Evolutionary conservation across 2,329 filamentous ascomycete species (phyloP), one percentile per base, ranked within the genome.

Genomic region (Xylaria hypoxylon): DNA sequence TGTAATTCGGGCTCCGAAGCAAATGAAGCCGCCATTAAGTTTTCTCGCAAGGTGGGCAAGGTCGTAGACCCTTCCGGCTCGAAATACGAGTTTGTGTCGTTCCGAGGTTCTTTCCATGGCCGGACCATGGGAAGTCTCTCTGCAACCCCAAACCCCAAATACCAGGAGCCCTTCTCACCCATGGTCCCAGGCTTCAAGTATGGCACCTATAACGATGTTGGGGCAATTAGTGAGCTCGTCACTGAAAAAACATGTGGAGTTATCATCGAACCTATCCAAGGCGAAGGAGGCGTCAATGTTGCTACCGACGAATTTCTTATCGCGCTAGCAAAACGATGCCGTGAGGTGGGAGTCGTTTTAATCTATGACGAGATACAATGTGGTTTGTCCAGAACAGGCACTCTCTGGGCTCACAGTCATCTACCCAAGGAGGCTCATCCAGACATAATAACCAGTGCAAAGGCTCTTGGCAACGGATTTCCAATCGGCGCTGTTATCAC

Each of bases 311-410:
- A 93, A 71, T 99, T 98, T 79, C 85, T 99, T 26, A 79, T 89
- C 26, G 92, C 93, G 0, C 86, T 99, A n/a, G 93, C 93, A 65
- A 87, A 87, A 76, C 88, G 94, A 65, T 97, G 94, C 80, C 90
- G 90, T 62, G 90, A 93, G 73, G 93, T 97, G 35, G 93, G 93
- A 58, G 94, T 95, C 1, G 88, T 98, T 3, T 83, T 99, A 64
- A 92, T 97, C 76, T 95, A 96, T 79, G 96, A 99, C 76, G 96
- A 99, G 84, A 99, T 99, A 69, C 96, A 99, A 81, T 97, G 94
- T 79, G 96, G 96, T 59, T 84, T 99, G 38, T 89, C 90, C 28
- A 90, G 96, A 59, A 98, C 96, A 1, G 96, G 96, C 40, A 86
- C 85, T 13, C 86, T 99, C 74, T 99, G 96, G 96, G 96, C 96